These are phyloP conservation scores for Phaeosphaeria sp. DNA, from an alignment of 2,329 filamentous ascomycete genomes.

Conservation along the genomic window DNA sequence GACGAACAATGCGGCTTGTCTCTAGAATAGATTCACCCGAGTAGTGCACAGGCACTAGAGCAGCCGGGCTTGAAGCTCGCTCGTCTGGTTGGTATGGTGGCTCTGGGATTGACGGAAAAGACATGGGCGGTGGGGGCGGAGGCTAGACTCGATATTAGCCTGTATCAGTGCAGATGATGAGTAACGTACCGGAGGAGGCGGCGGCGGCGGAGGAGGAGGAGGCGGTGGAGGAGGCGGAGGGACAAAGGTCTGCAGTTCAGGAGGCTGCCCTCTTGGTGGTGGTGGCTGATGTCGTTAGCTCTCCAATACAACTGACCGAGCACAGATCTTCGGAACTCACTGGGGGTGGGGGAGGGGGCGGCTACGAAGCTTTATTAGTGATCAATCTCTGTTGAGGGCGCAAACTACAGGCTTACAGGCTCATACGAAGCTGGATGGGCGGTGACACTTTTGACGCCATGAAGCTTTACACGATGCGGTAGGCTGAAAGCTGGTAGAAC, in stretches of 20 bases:
- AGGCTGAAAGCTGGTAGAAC: not conserved
- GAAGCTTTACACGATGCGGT: not conserved
- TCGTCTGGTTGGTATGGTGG: conserved; percentile 4
- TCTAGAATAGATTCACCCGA: conserved; percentile 21
- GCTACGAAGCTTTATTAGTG: not conserved
- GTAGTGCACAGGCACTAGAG: conserved; percentile 32
- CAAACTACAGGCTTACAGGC: not conserved
- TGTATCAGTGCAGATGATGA: not conserved
- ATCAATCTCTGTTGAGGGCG: too few species aligned
- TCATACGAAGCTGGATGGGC: not conserved
- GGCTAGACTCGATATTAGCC: conserved; percentile 1
- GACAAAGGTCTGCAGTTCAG: not conserved
- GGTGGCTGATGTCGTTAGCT: not conserved
- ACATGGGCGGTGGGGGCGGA: conserved; percentile 12
- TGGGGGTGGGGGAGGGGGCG: conserved; percentile 4
- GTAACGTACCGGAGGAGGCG: conserved; percentile 12
- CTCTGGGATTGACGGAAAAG: not conserved
- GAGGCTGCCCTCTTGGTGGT: conserved; percentile 8
- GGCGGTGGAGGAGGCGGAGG: conserved; percentile 22
- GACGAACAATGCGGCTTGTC: conserved; percentile 20
- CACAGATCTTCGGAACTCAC: not conserved
- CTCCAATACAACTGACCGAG: too few species aligned
- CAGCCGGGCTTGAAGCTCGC: conserved; percentile 16
- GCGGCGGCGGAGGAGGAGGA: conserved; percentile 20
- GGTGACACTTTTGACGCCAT: not conserved